These are phyloP conservation scores for Trichoderma cornu-damae DNA, from an alignment of 2,329 filamentous ascomycete species.

Conservation along the genomic window DNA sequence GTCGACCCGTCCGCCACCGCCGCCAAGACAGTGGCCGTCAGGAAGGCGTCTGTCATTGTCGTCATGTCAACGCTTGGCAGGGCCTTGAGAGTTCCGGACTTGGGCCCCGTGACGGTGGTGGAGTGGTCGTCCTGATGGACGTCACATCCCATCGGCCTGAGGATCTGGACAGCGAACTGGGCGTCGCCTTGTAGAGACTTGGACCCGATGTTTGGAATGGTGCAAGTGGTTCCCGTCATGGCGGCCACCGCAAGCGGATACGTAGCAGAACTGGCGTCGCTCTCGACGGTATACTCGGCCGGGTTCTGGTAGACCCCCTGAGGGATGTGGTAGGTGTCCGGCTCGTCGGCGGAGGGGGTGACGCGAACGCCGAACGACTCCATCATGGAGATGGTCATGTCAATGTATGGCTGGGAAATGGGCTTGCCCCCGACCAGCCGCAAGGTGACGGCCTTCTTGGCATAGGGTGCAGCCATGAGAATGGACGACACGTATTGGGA, in stretches of 20 bases:
- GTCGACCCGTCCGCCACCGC: conserved; percentile 82
- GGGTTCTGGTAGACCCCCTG: conserved; percentile 80
- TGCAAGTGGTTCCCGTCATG: conserved; percentile 92
- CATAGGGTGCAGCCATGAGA: conserved; percentile 94
- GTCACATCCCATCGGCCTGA: conserved; percentile 87
- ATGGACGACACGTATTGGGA: conserved; percentile 99
- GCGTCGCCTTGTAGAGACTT: conserved; percentile 91
- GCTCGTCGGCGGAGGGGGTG: conserved; percentile 67
- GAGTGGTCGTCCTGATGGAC: conserved; percentile 80
- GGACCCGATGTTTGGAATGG: conserved; percentile 91
- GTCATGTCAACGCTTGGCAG: conserved; percentile 92
- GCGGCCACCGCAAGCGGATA: conserved; percentile 92
- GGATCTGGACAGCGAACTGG: conserved; percentile 83
- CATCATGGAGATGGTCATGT: conserved; percentile 99
- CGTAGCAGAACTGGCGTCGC: conserved; percentile 94
- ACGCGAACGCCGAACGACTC: conserved; percentile 80
- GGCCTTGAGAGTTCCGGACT: conserved; percentile 64
- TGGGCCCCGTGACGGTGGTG: conserved; percentile 90
- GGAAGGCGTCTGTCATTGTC: conserved; percentile 97
- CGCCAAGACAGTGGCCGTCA: conserved; percentile 88
- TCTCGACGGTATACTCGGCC: conserved; percentile 82
- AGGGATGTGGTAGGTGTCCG: conserved; percentile 91
- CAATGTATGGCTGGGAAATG: conserved; percentile 94
- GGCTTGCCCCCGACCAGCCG: conserved; percentile 92
- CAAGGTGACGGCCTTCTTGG: conserved; percentile 86